Conservation (phyloP, 2,329 filamentous ascomycete genomes). For the Alternaria panax region DNA sequence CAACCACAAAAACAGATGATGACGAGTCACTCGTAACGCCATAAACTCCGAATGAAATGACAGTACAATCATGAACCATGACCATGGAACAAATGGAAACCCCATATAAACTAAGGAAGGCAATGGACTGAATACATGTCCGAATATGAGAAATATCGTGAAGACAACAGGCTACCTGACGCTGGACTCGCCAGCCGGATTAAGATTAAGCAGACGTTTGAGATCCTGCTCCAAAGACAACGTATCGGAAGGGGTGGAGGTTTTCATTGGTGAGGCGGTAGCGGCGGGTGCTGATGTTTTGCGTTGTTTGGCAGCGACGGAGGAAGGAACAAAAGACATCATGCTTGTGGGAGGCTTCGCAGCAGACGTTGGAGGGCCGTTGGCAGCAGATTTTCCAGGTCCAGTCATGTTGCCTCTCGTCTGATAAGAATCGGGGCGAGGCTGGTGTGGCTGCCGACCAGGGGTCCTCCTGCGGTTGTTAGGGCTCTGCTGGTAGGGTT, state of each 20-base stretch:
- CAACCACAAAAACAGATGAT: slow-evolving; percentile 19
- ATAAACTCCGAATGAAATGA: slow-evolving; percentile 28
- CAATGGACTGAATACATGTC: slow-evolving; percentile 30
- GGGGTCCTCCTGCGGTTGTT: slow-evolving; percentile 36
- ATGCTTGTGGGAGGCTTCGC: slow-evolving; percentile 35
- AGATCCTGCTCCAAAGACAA: slow-evolving; percentile 46
- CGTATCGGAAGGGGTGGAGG: slow-evolving; percentile 27
- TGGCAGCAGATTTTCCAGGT: slow-evolving; percentile 19
- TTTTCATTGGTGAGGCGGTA: slow-evolving; percentile 23
- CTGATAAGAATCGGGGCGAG: slow-evolving; percentile 35
- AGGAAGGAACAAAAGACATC: slow-evolving; percentile 49
- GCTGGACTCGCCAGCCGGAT: slow-evolving; percentile 29
- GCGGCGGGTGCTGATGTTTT: slow-evolving; percentile 29
- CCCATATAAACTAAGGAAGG: slow-evolving; percentile 35
- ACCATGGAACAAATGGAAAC: slow-evolving; percentile 25
- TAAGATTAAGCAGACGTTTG: slow-evolving; percentile 48
- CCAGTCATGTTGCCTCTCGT: slow-evolving; percentile 23
- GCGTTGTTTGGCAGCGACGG: slow-evolving; percentile 45
- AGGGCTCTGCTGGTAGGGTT: slow-evolving; percentile 32
- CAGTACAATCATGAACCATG: slow-evolving; percentile 27
- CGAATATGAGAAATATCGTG: slow-evolving; percentile 28
- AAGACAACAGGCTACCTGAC: slow-evolving; percentile 30
- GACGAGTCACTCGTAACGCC: slow-evolving; percentile 27
- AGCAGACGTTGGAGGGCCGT: slow-evolving; percentile 21
- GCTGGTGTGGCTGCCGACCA: slow-evolving; percentile 30